Base-by-base conservation (phyloP, 495 filamentous ascomycete genomes). In the Penicillium cosmopolitanum region DNA sequence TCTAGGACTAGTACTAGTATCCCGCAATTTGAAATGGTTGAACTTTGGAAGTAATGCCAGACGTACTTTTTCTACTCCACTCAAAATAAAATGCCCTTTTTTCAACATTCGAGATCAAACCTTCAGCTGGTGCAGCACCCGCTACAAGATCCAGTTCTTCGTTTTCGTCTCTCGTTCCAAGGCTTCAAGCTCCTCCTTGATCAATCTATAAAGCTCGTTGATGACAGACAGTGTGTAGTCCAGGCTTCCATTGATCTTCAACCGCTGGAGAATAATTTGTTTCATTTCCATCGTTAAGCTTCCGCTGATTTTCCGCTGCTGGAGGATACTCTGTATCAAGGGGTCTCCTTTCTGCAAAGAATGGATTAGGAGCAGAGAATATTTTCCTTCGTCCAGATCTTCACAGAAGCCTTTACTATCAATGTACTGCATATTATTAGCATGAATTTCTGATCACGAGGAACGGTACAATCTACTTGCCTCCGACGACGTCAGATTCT, bases 381-480 rank as follows among this genome's bases (percentile, higher is more conserved):
- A 53, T 25, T 53, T 53, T 8, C 33, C 51, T 53, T 53, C 51
- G 13, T 38, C 31, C 5, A 53, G 51, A 13, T 53, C 51, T 21
- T 53, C 34, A 5, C 51, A 34, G 28, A 36, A 21, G 7, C 31
- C 50, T 21, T 34, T 53, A 15, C 0, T 47, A 7, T 23, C 44
- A 12, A 21, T 34, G 19, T 40, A 34, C 50, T 34, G 15, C 10
- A 19, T 2, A 6, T 15, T 23, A 5, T 38, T 36, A 53, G 1
- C 16, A 10, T 36, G 28, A 36, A 53, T 23, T 36, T 16, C 23
- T 23, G 23, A n/a, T 11, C 15, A 36, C 9, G 44, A 16, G 15
- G 10, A 47, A 21, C 19, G 18, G 16, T 2, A 9, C 44, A 25
- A 7, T 12, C 16, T 12, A 7, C 23, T 36, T 36, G 11, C 50